These are phyloP conservation scores for Jasminum sambac DNA, from an alignment of 257 asterid genomes.

Conservation along the genomic window DNA sequence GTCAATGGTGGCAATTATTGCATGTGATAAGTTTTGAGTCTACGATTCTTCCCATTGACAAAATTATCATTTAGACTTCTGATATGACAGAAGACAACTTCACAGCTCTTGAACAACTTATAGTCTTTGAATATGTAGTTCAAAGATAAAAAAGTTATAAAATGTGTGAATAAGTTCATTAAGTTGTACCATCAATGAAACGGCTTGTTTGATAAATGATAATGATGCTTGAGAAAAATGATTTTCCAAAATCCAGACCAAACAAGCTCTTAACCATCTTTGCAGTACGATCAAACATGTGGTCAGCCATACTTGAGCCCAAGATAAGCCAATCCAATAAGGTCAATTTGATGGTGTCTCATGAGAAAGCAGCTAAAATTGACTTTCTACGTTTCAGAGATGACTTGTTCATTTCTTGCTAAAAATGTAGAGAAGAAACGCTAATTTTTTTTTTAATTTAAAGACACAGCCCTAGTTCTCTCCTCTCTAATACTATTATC, in stretches of 20 bases:
- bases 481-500: too few relatives aligned
- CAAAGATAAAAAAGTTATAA: too few relatives aligned
- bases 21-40: neutral
- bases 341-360: neutral
- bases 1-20: neutral
- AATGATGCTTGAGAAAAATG: too few relatives aligned
- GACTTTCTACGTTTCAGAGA: neutral
- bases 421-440: too few relatives aligned
- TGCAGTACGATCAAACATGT: neutral
- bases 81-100: neutral
- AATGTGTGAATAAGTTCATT: too few relatives aligned
- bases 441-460: too few relatives aligned
- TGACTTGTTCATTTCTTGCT: neutral
- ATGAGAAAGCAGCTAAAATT: slow-evolving; percentile 1
- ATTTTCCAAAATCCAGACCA: too few relatives aligned
- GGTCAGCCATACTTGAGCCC: neutral
- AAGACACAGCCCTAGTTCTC: too few relatives aligned
- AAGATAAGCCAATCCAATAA: neutral
- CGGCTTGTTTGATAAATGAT: too few relatives aligned
- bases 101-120: neutral
- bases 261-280: neutral
- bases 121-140: too few relatives aligned
- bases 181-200: too few relatives aligned
- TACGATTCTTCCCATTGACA: neutral
- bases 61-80: neutral